These are phyloP conservation scores for Amaranthus tricolor DNA, from an alignment of 179 eudicot species.

Conservation along the genomic window DNA sequence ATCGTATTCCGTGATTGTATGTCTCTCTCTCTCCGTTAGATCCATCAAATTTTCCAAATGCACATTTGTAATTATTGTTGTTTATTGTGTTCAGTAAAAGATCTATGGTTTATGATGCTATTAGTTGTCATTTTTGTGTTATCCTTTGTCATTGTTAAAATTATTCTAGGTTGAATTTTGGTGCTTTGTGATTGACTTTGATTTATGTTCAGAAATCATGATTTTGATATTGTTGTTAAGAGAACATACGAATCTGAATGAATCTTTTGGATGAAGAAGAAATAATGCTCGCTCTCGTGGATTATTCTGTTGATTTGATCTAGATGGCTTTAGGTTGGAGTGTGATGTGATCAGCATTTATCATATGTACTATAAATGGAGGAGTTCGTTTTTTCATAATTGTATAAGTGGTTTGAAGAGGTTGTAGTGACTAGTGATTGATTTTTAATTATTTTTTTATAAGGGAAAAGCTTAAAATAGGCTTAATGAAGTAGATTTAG, in stretches of 20 bases:
- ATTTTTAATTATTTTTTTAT: not conserved
- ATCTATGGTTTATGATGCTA: conserved; percentile 3
- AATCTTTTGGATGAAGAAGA: not conserved
- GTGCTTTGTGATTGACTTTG: not conserved
- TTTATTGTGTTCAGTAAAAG: conserved; percentile 2
- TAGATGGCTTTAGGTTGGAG: not conserved
- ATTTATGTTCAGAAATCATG: not conserved
- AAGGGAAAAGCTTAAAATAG: no score
- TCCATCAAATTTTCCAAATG: conserved; percentile 19
- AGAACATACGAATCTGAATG: not conserved
- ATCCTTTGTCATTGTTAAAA: not conserved
- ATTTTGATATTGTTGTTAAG: not conserved
- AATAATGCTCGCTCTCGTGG: not conserved
- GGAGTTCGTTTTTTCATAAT: not conserved
- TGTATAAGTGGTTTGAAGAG: conserved; percentile 1
- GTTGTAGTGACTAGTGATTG: not conserved
- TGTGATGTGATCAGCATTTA: not conserved
- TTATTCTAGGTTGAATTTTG: conserved; percentile 1
- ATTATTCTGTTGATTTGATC: not conserved
- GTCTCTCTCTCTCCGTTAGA: conserved; percentile 30
- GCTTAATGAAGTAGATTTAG: not conserved
- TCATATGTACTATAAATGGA: not conserved
- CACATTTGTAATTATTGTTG: not conserved
- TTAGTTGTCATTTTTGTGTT: not conserved
- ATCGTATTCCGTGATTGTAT: conserved; percentile 92